A percentile compares a stretch with the other conserved stretches of the same genome.
Conservation (phyloP, 305 asterid species). For the Euphrasia arctica region DNA sequence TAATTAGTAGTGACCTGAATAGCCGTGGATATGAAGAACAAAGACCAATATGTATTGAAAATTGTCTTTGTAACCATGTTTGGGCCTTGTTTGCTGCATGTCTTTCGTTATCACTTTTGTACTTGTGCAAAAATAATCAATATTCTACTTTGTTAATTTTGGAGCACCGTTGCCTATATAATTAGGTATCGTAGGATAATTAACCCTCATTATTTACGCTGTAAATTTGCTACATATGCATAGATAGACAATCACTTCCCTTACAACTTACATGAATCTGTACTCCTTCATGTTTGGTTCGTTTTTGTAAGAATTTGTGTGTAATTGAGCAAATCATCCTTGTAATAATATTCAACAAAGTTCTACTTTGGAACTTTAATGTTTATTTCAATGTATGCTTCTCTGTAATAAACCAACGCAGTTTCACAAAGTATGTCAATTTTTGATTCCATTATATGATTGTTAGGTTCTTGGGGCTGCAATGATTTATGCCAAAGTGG, state of each 20-base stretch:
- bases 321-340: slow-evolving; percentile 11
- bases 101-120: background rate
- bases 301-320: background rate
- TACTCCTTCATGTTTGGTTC: slow-evolving; percentile 4
- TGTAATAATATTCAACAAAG: slow-evolving; percentile 3
- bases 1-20: background rate
- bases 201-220: background rate
- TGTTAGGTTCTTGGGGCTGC: slow-evolving; percentile 94
- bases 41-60: background rate
- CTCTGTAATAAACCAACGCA: background rate
- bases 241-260: background rate
- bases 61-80: background rate
- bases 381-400: slow-evolving; percentile 15
- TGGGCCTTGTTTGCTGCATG: background rate
- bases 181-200: background rate
- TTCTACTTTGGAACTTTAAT: slow-evolving; percentile 9
- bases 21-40: background rate
- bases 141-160: background rate
- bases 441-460: slow-evolving; percentile 20
- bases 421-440: slow-evolving; percentile 1
- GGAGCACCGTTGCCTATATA: background rate
- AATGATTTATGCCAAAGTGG: slow-evolving; percentile 94
- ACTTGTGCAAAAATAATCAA: background rate
- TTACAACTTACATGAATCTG: background rate
- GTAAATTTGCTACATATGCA: background rate